Percentiles rank a stretch among this genome's conserved stretches.
Conservation (phyloP, 768 basidiomycete species). For the Calocera viscosa region DNA sequence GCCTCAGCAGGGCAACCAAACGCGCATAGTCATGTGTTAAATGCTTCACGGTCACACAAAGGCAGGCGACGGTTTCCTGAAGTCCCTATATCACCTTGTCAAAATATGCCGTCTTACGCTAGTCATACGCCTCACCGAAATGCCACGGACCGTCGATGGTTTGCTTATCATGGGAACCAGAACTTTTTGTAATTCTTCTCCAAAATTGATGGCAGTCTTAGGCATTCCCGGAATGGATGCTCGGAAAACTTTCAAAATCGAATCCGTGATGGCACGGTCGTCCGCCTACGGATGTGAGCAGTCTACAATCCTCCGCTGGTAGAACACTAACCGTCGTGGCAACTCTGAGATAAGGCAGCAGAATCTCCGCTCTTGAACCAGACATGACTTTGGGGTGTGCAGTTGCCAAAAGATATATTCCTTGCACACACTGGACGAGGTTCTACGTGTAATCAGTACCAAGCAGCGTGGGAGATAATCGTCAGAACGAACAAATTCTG, state of each 20-base stretch:
- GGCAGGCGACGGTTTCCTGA: slow-evolving; percentile 85
- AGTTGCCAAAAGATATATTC: slow-evolving; percentile 68
- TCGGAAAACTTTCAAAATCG: slow-evolving; percentile 78
- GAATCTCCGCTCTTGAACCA: slow-evolving; percentile 64
- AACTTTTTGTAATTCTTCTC: slow-evolving; percentile 64
- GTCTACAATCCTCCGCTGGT: not conserved
- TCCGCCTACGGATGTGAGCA: slow-evolving; percentile 42
- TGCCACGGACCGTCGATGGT: slow-evolving; percentile 54
- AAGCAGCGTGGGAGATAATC: slow-evolving; percentile 3
- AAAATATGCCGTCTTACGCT: not conserved
- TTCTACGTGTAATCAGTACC: slow-evolving; percentile 37
- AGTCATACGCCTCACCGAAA: slow-evolving; percentile 39
- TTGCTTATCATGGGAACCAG: slow-evolving; percentile 88
- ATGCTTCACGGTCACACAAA: slow-evolving; percentile 71
- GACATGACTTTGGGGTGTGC: slow-evolving; percentile 80
- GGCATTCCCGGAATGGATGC: slow-evolving; percentile 78
- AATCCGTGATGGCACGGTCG: slow-evolving; percentile 72
- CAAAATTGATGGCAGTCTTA: slow-evolving; percentile 78
- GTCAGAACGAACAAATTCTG: slow-evolving; percentile 45
- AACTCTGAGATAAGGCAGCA: slow-evolving; percentile 84
- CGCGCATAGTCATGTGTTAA: slow-evolving; percentile 77
- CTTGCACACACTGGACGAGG: slow-evolving; percentile 70
- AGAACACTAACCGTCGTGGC: slow-evolving; percentile 49
- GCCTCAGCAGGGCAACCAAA: slow-evolving; percentile 67
- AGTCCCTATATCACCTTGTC: slow-evolving; percentile 41